These are phyloP conservation scores for Galerina marginata DNA, from an alignment of 768 basidiomycete genomes.

Conservation along the genomic window DNA sequence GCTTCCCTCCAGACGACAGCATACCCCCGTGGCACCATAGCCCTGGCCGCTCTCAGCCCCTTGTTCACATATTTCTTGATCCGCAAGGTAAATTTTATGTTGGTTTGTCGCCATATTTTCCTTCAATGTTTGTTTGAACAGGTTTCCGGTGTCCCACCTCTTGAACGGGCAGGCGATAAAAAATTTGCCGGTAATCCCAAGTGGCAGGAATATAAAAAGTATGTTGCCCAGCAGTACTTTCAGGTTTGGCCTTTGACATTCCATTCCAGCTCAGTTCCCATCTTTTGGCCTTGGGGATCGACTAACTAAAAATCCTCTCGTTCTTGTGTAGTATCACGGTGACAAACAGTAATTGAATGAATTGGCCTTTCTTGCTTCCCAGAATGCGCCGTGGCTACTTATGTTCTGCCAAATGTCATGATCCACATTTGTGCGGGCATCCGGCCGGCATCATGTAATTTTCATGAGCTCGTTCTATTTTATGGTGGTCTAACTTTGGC, in stretches of 20 bases:
- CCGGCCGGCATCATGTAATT: not conserved
- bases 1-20: constrained; percentile 49
- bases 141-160: constrained; percentile 73
- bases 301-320: constrained; percentile 11
- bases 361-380: not conserved
- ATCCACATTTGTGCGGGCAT: too few relatives aligned
- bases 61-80: constrained; percentile 68
- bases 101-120: not conserved
- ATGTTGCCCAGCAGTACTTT: constrained; percentile 12
- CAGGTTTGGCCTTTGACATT: not conserved
- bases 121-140: constrained; percentile 25
- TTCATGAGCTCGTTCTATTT: not conserved
- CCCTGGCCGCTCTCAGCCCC: constrained; percentile 60
- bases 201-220: constrained; percentile 68
- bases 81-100: constrained; percentile 45
- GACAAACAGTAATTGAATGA: too few relatives aligned
- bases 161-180: constrained; percentile 63
- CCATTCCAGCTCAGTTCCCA: constrained; percentile 41
- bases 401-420: too few relatives aligned
- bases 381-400: too few relatives aligned
- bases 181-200: constrained; percentile 58
- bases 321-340: too few relatives aligned
- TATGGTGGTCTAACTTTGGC: too few relatives aligned
- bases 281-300: constrained; percentile 54
- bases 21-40: constrained; percentile 50